Percentiles rank a stretch among this genome's conserved stretches.
These are phyloP conservation scores for Pythium chondricola DNA, from an alignment of 352 stramenopile genomes.

Conservation along the genomic window DNA sequence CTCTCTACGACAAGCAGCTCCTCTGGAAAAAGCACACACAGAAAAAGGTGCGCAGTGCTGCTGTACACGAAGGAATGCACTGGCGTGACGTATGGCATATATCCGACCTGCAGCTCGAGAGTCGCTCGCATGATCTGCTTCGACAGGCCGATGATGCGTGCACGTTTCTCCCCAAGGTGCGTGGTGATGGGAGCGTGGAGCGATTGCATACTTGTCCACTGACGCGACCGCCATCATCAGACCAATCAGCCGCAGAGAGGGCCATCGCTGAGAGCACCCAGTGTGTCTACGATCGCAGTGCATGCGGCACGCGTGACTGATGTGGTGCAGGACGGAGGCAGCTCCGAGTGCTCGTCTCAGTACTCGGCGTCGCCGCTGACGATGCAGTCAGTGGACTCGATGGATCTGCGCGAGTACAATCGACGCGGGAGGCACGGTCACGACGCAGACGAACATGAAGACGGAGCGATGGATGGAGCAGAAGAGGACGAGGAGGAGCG, in stretches of 20 bases:
- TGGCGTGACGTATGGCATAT: no score
- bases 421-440: neutral
- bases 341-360: slow-evolving; percentile 13
- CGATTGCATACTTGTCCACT: slow-evolving; percentile 2
- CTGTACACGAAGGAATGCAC: no score
- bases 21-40: slow-evolving; percentile 49
- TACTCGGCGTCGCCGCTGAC: slow-evolving; percentile 11
- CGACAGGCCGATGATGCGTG: slow-evolving; percentile 37
- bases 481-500: slow-evolving; percentile 8
- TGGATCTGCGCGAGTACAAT: neutral
- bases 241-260: slow-evolving; percentile 13
- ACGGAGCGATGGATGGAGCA: slow-evolving; percentile 2
- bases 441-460: neutral
- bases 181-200: neutral
- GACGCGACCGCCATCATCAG: neutral
- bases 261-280: no score
- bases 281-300: no score
- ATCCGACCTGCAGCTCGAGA: slow-evolving; percentile 31
- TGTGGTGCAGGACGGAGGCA: neutral
- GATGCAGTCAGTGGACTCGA: slow-evolving; percentile 6
- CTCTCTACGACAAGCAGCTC: slow-evolving; percentile 59
- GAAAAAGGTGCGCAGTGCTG: slow-evolving; percentile 26
- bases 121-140: slow-evolving; percentile 35
- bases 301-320: no score
- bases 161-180: slow-evolving; percentile 57